phyloP scores from a whole-genome alignment of 176 grass and related monocot species.

The sorghum (Sorghum bicolor) region Sorghum_bicolor_NCBIv3 NC_012872.2:64393001-64393500 shows the following conservation, averaged over 20 bases:
- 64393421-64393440: neutral
- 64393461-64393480: constrained; percentile 21
- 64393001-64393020: neutral
- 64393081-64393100: neutral
- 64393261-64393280: neutral
- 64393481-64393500: neutral
- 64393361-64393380: neutral
- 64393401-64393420: neutral
- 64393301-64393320: constrained; percentile 13
- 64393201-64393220: neutral
- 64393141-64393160: neutral
- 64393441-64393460: neutral
- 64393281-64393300: neutral
- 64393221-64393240: constrained; percentile 43
- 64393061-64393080: no score
- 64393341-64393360: constrained; percentile 6
- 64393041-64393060: neutral
- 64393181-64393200: neutral
- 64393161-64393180: neutral
- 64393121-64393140: neutral
- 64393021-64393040: neutral
- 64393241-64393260: neutral
- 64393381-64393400: constrained; percentile 19
- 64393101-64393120: neutral
- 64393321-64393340: neutral